Base-by-base conservation (phyloP, 345 rosid genomes). In the Moricandia moricandioides region DNA sequence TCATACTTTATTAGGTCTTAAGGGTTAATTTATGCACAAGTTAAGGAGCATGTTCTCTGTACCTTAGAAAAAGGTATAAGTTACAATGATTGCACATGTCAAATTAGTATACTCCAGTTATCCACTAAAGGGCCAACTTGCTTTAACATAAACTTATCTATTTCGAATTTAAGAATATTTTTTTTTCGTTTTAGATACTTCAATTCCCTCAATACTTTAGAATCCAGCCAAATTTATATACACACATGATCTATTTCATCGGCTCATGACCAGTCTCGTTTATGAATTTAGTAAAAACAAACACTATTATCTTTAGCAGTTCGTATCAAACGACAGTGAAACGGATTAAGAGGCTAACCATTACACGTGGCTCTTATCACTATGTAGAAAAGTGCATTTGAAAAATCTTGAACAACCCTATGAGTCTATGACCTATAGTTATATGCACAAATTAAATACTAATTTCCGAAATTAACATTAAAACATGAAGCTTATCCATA, bases 21-120 rank as follows among this genome's bases (percentile, higher is more conserved):
- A 62, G 30, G 67, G 43, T 64, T 70, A 17, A 1, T 64, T 70
- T 27, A 34, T 45, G 54, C 45, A 34, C 0, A 58, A 77, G 55
- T 45, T 64, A 45, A 47, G 60, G 34, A 71, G 76, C 72, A 77
- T 45, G 59, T 71, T 49, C 56, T 71, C 7, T 71, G 81, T 58
- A 65, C 76, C 71, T 43, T 62, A 56, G 13, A 64, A 71, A 65
- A 71, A 65, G 71, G 16, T 66, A 27, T 30, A 45, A 66, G 64
- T 27, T 34, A 47, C 63, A 78, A 78, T 78, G 63, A 78, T 78
- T 49, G 62, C 69, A 78, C 66, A 59, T 65, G 69, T 27, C 57
- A 58, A 59, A 65, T 66, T 78, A 29, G 56, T 49, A n/a, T n/a
- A 61, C 33, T 64, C 4, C 27, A 55, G 47, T 77, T 77, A 77